phyloP scores from a whole-genome alignment of 768 basidiomycete genomes.

The Paxillus involutus region DNA sequence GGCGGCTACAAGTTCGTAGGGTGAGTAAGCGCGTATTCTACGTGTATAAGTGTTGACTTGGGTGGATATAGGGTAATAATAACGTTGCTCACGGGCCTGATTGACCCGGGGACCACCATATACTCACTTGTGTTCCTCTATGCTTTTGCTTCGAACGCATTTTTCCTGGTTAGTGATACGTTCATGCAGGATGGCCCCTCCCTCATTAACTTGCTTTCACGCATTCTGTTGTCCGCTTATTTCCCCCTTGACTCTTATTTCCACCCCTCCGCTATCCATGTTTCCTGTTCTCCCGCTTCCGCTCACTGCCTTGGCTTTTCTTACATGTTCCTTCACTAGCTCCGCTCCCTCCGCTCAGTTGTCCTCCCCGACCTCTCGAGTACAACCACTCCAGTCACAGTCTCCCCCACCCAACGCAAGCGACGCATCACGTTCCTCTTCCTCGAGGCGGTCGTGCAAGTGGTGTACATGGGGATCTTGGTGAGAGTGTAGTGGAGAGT shows the following conservation, averaged over 20 bases:
- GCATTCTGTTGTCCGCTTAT: too few relatives aligned
- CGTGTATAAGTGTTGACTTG: neutral
- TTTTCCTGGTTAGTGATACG: constrained; percentile 75
- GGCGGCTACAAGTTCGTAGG: constrained; percentile 98
- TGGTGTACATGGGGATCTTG: constrained; percentile 83
- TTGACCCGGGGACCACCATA: constrained; percentile 59
- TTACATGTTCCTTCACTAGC: constrained; percentile 45
- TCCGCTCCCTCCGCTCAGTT: constrained; percentile 89
- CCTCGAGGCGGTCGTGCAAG: constrained; percentile 77
- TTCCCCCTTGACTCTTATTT: too few relatives aligned
- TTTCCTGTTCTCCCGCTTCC: too few relatives aligned
- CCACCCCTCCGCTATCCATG: neutral
- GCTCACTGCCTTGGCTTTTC: neutral
- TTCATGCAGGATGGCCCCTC: neutral
- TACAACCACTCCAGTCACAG: constrained; percentile 47
- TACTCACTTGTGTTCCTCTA: constrained; percentile 79
- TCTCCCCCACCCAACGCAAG: constrained; percentile 79
- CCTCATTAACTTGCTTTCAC: neutral
- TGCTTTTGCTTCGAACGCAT: constrained; percentile 84
- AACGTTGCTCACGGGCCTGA: constrained; percentile 69
- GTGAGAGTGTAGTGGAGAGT: constrained; percentile 48
- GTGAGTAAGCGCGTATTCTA: constrained; percentile 39
- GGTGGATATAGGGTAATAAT: constrained; percentile 69
- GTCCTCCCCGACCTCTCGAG: constrained; percentile 76
- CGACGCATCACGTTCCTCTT: constrained; percentile 88